phyloP scores from a whole-genome alignment of 2,329 filamentous ascomycete species.

The Penicillium sp. region DNA sequence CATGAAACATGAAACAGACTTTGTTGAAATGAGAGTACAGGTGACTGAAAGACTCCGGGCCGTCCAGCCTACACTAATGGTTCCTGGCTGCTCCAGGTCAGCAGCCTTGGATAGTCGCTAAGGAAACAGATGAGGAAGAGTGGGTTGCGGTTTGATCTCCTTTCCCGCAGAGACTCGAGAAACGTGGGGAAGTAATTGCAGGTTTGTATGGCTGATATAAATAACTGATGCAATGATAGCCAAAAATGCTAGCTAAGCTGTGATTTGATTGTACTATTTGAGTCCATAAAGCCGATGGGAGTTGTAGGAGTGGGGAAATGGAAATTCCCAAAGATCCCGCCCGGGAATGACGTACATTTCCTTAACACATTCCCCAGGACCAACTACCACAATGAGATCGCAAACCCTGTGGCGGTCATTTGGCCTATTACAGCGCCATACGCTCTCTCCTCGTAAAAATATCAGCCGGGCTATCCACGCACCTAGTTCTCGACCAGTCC shows the following conservation, averaged over 20 bases:
- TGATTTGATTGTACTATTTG: background rate
- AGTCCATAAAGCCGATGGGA: background rate
- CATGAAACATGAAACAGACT: background rate
- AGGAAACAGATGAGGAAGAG: background rate
- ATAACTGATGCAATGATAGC: background rate
- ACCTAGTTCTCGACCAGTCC: constrained; percentile 27
- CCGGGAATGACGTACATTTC: constrained; percentile 7
- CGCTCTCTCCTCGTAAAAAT: constrained; percentile 15
- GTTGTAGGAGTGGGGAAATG: background rate
- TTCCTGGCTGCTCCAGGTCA: background rate
- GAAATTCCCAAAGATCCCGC: background rate
- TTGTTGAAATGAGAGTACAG: background rate
- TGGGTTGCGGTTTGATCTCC: background rate
- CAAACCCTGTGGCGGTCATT: constrained; percentile 25
- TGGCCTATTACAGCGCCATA: constrained; percentile 24
- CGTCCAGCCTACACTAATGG: background rate
- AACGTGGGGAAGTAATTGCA: background rate
- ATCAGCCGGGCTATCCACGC: constrained; percentile 28
- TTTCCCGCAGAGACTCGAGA: background rate
- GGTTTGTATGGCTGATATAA: background rate
- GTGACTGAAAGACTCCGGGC: background rate
- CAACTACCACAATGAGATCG: constrained; percentile 23
- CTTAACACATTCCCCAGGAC: constrained; percentile 4
- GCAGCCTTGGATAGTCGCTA: background rate
- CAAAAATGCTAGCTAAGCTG: background rate